phyloP scores from a whole-genome alignment of 169 alveolate species.

The Cryptosporidium baileyi region DNA sequence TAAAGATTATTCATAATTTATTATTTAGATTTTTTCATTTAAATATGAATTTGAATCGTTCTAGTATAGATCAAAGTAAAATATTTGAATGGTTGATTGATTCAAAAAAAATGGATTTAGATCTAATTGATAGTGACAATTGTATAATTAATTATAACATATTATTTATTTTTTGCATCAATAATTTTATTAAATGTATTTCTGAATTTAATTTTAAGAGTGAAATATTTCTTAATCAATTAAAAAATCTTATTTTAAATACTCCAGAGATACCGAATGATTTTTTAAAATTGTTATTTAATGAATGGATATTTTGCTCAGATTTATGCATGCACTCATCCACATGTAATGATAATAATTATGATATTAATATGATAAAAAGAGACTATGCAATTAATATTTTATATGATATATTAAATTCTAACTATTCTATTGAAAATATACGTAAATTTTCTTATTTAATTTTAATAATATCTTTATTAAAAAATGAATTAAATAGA shows the following conservation, averaged over 20 bases:
- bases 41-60: background rate
- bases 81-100: background rate
- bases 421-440: conserved; percentile 8
- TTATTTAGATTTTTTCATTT: conserved; percentile 35
- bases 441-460: conserved; percentile 11
- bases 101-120: background rate
- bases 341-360: no score
- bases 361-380: background rate
- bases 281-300: conserved; percentile 18
- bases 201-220: conserved; percentile 11
- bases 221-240: conserved; percentile 2
- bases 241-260: conserved; percentile 19
- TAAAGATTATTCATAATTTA: conserved; percentile 10
- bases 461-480: background rate
- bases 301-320: conserved; percentile 24
- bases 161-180: conserved; percentile 14
- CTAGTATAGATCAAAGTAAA: background rate
- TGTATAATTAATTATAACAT: conserved; percentile 1
- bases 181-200: conserved; percentile 5
- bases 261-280: conserved; percentile 14
- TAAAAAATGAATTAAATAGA: background rate
- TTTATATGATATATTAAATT: conserved; percentile 1
- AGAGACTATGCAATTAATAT: conserved; percentile 51
- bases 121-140: background rate
- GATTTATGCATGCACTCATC: no score